A percentile compares a stretch with the other conserved stretches of the same genome.
Conservation (phyloP, 805 yeast species). For the Wickerhamomyces pijperi region DNA sequence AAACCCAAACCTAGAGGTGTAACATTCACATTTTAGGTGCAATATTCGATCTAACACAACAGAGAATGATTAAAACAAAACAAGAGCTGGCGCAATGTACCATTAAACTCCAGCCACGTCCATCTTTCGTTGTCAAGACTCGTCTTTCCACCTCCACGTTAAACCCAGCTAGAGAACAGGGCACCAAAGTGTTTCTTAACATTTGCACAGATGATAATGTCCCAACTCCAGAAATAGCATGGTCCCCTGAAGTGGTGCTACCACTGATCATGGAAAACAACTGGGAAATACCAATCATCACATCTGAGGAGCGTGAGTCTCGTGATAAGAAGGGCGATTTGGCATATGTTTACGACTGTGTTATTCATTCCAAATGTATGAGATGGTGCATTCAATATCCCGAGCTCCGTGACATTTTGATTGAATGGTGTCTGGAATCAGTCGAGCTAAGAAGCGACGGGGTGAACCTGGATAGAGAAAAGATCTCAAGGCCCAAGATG, state of each 20-base stretch:
- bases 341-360: slow-evolving; percentile 69
- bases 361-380: slow-evolving; percentile 54
- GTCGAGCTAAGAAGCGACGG: slow-evolving; percentile 47
- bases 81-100: slow-evolving; percentile 6
- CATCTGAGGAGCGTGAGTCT: slow-evolving; percentile 43
- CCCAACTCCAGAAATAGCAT: slow-evolving; percentile 48
- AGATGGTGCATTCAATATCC: slow-evolving; percentile 47
- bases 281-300: slow-evolving; percentile 81
- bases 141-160: slow-evolving; percentile 21
- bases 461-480: slow-evolving; percentile 44
- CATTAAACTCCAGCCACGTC: slow-evolving; percentile 35
- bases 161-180: slow-evolving; percentile 21
- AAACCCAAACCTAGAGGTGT: too few species aligned
- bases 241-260: slow-evolving; percentile 47
- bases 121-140: slow-evolving; percentile 70
- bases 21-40: too few species aligned
- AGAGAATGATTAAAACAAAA: slow-evolving; percentile 3
- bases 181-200: slow-evolving; percentile 67
- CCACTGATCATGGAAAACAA: slow-evolving; percentile 54
- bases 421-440: slow-evolving; percentile 80
- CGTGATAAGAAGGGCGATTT: slow-evolving; percentile 59
- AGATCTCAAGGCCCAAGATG: slow-evolving; percentile 58
- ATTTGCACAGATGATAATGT: slow-evolving; percentile 57
- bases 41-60: too few species aligned
- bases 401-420: slow-evolving; percentile 52